Base-by-base conservation (phyloP, 805 yeast genomes). In the Wickerhamiella kurtzmanii region DNA sequence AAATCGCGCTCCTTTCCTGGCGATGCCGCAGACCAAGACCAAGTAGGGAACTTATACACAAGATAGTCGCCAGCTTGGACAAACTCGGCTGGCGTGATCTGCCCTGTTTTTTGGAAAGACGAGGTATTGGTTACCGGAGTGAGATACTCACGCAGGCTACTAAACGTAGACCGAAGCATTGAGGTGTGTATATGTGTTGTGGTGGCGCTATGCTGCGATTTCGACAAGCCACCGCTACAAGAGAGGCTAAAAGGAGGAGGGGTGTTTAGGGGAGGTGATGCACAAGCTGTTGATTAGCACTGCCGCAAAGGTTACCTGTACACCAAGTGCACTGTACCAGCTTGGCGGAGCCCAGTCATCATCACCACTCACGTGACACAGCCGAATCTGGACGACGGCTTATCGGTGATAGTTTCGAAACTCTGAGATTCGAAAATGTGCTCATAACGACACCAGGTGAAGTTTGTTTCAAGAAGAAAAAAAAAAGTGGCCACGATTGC, bases 31-130 rank as follows among this genome's bases (percentile, higher is more conserved):
- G 55, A 56, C 98, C 98, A 92, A 51, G 79, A 77, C 98, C 98
- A 92, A 0, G 97, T 92, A 2, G 98, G 97, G 62, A 92, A 92
- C 69, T 82, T 84, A 64, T 78, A 80, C 28, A 80, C 88, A 48
- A 92, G 67, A 63, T 86, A 92, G 62, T 92, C 96, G 19, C 98
- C 98, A 2, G 98, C 96, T 47, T 69, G 70, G 8, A 87, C 89
- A 65, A 92, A 92, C 63, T 92, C 98, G 46, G 85, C 95, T 1
- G 98, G 98, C 1, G 95, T 84, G 44, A 92, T 80, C 61, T 89
- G 92, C 3, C 98, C 98, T 0, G 96, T 83, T 43, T 72, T 66
- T 47, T 77, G 71, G 66, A 87, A 92, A 16, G 92, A 85, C 21
- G 96, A 87, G n/a, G 69, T 75, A 63, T 88, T 85, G 40, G 80